Conservation (phyloP, 1,284 basidiomycete genomes). For the Acaromyces ingoldii region DNA sequence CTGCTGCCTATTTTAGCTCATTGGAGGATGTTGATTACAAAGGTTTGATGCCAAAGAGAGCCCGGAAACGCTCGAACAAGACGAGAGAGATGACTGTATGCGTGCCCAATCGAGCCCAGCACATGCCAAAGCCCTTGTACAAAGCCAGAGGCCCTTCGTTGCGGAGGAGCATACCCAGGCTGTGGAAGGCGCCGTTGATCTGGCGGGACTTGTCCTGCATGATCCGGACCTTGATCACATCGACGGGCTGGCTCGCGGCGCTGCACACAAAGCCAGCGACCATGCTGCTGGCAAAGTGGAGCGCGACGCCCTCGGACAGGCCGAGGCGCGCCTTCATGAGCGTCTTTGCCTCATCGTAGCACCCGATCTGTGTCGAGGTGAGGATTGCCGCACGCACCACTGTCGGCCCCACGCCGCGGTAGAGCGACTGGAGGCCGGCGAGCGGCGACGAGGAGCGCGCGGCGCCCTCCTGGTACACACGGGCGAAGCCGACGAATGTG, state of each 20-base stretch:
- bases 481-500: slow-evolving; percentile 21
- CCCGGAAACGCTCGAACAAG: slow-evolving; percentile 34
- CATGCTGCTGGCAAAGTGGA: slow-evolving; percentile 31
- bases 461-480: slow-evolving; percentile 3
- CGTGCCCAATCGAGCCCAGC: slow-evolving; percentile 33
- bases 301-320: slow-evolving; percentile 22
- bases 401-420: slow-evolving; percentile 32
- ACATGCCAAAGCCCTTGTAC: slow-evolving; percentile 41
- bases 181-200: slow-evolving; percentile 24
- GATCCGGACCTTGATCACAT: slow-evolving; percentile 32
- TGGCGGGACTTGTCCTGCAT: slow-evolving; percentile 30
- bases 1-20: no score
- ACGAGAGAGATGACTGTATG: slow-evolving; percentile 38
- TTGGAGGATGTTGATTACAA: slow-evolving; percentile 17
- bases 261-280: slow-evolving; percentile 34
- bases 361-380: slow-evolving; percentile 31
- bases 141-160: slow-evolving; percentile 36
- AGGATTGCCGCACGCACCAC: slow-evolving; percentile 30
- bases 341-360: slow-evolving; percentile 33
- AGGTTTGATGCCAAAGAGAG: slow-evolving; percentile 34
- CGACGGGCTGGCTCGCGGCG: slow-evolving; percentile 28
- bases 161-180: slow-evolving; percentile 20
- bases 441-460: neutral
- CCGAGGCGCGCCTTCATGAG: slow-evolving; percentile 16
- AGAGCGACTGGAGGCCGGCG: slow-evolving; percentile 24